phyloP scores from a whole-genome alignment of 306 rosid genomes.

The Amphicarpaea edgeworthii region DNA sequence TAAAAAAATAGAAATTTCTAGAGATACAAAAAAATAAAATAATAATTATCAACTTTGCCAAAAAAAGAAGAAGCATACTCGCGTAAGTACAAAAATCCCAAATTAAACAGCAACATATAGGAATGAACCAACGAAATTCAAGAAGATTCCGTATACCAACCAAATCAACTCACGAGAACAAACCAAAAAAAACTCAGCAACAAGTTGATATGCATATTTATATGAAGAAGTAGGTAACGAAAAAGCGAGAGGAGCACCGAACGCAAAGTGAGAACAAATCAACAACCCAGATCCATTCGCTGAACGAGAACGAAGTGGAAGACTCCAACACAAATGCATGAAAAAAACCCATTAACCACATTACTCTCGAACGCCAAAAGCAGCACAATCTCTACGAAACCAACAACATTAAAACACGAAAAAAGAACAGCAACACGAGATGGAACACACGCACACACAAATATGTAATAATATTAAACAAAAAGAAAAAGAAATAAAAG shows the following conservation, averaged over 20 bases:
- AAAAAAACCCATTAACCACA: conserved; percentile 52
- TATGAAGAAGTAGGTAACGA: not conserved
- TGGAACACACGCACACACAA: not conserved
- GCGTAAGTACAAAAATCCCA: conserved; percentile 26
- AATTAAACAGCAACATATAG: conserved; percentile 37
- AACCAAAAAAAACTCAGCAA: conserved; percentile 7
- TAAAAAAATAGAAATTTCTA: not conserved
- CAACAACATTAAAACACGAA: conserved; percentile 38
- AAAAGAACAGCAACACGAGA: conserved; percentile 5
- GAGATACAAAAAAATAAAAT: not conserved
- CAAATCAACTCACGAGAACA: conserved; percentile 31
- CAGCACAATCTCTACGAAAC: conserved; percentile 44
- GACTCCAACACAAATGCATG: conserved; percentile 50
- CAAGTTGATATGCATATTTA: conserved; percentile 6
- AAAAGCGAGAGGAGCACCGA: conserved; percentile 21
- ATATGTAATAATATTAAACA: conserved; percentile 26
- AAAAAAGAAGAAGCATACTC: not conserved
- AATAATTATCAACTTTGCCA: not conserved
- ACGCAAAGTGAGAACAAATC: conserved; percentile 37
- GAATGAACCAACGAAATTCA: conserved; percentile 22
- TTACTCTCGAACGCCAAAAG: conserved; percentile 46
- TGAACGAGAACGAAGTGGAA: conserved; percentile 41
- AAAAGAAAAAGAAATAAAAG: not conserved
- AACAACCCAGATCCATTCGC: conserved; percentile 67
- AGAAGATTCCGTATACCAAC: conserved; percentile 35